Evolutionary conservation across 225 moss, liverwort and hornwort species (phyloP).

Genomic region (Ulota crispa): DNA sequence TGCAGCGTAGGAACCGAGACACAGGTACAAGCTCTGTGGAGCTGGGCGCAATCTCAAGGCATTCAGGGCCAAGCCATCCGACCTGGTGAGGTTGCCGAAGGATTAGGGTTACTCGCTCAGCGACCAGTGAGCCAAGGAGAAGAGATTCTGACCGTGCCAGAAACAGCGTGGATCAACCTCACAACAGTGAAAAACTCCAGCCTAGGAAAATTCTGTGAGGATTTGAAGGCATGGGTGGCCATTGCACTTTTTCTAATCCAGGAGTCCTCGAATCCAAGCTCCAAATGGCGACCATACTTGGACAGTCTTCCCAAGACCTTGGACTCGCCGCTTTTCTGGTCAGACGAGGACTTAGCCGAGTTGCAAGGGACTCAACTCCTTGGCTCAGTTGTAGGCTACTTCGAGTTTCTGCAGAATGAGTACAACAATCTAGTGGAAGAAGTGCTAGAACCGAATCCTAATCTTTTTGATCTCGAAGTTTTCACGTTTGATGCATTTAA

Average conservation of each 20-base stretch:
- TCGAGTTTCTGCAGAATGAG: conserved; percentile 75
- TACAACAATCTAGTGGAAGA: conserved; percentile 52
- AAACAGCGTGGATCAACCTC: conserved; percentile 71
- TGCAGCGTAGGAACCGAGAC: conserved; percentile 50
- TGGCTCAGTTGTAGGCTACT: conserved; percentile 67
- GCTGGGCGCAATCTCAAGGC: conserved; percentile 56
- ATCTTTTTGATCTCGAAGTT: conserved; percentile 49
- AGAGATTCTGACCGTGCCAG: conserved; percentile 66
- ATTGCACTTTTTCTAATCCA: conserved; percentile 71
- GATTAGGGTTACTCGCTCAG: conserved; percentile 69
- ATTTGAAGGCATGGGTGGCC: conserved; percentile 74
- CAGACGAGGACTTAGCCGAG: conserved; percentile 72
- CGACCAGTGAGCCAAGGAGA: conserved; percentile 70
- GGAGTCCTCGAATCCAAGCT: conserved; percentile 58
- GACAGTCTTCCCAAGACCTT: conserved; percentile 60
- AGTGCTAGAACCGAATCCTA: conserved; percentile 41
- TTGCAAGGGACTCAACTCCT: conserved; percentile 87
- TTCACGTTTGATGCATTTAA: conserved; percentile 72
- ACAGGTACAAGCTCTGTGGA: conserved; percentile 44
- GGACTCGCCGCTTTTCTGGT: conserved; percentile 91
- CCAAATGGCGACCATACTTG: conserved; percentile 83
- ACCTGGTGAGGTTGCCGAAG: conserved; percentile 38
- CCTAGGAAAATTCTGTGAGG: conserved; percentile 51
- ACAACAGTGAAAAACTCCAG: conserved; percentile 54
- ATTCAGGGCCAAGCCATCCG: conserved; percentile 34